These are phyloP conservation scores for Blastomyces silverae DNA, from an alignment of 2,329 filamentous ascomycete genomes.

Conservation along the genomic window DNA sequence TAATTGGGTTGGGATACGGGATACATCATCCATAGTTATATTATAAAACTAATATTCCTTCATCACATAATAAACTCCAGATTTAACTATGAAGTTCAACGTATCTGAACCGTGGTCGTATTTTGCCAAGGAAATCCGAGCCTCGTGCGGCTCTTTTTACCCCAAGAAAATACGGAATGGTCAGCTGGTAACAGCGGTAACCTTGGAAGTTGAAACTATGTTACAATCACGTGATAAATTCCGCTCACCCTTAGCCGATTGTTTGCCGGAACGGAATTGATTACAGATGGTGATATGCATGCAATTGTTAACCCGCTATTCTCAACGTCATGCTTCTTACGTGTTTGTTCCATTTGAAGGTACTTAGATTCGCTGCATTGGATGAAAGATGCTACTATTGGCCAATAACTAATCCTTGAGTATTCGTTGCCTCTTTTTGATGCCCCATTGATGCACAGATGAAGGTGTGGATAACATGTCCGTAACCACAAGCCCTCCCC, in stretches of 20 bases:
- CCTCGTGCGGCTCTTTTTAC: no score
- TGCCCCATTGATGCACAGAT: not conserved
- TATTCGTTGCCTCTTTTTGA: not conserved
- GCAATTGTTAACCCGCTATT: not conserved
- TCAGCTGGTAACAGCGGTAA: no score
- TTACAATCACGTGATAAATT: not conserved
- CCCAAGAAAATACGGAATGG: no score
- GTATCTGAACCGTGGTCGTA: no score
- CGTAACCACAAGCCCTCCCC: conserved; percentile 2
- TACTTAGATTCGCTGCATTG: not conserved
- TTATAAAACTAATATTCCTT: no score
- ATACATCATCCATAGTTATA: not conserved
- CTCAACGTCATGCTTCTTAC: not conserved
- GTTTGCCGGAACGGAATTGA: not conserved
- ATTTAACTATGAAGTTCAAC: no score
- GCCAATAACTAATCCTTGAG: not conserved
- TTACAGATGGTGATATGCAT: not conserved
- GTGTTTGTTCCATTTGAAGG: not conserved
- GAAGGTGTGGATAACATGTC: conserved; percentile 7
- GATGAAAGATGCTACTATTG: not conserved
- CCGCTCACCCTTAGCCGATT: not conserved
- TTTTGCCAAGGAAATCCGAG: no score
- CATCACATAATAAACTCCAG: no score
- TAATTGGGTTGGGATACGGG: no score
- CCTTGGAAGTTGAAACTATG: no score